A percentile compares a stretch with the other conserved stretches of the same genome.
These are phyloP conservation scores for Podaxis sp. DNA, from an alignment of 768 basidiomycete species.

Conservation along the genomic window DNA sequence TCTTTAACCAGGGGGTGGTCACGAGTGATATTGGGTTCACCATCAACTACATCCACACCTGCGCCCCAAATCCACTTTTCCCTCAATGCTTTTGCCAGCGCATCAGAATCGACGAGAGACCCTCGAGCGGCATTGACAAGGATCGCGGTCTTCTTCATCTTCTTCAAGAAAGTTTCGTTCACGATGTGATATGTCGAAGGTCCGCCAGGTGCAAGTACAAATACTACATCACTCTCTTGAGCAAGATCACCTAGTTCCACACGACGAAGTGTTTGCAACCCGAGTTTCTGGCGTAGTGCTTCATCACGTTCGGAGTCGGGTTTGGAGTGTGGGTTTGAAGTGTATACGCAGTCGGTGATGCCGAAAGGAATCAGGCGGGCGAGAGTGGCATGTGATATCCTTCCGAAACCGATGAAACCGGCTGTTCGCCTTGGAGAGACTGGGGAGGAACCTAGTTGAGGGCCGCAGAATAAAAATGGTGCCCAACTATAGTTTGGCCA, in stretches of 20 bases:
- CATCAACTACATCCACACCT: slow-evolving; percentile 91
- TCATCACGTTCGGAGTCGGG: slow-evolving; percentile 41
- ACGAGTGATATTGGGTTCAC: slow-evolving; percentile 73
- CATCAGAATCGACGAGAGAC: slow-evolving; percentile 86
- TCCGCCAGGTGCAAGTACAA: slow-evolving; percentile 81
- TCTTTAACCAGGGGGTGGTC: slow-evolving; percentile 84
- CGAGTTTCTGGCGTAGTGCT: slow-evolving; percentile 29
- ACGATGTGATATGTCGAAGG: slow-evolving; percentile 71
- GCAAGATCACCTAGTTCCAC: slow-evolving; percentile 73
- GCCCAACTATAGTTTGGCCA: slow-evolving; percentile 83
- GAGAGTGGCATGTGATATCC: slow-evolving; percentile 87
- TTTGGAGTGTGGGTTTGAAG: slow-evolving; percentile 54
- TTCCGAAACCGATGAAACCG: slow-evolving; percentile 94
- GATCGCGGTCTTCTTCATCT: slow-evolving; percentile 85
- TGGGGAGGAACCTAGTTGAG: slow-evolving; percentile 62
- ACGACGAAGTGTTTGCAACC: slow-evolving; percentile 45
- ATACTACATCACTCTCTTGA: slow-evolving; percentile 75
- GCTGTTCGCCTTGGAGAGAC: slow-evolving; percentile 60
- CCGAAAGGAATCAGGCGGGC: slow-evolving; percentile 82
- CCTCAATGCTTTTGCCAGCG: slow-evolving; percentile 75
- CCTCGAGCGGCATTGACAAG: slow-evolving; percentile 88
- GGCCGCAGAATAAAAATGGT: slow-evolving; percentile 85
- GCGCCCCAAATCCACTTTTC: slow-evolving; percentile 89
- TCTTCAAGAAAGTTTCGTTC: slow-evolving; percentile 64
- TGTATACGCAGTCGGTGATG: slow-evolving; percentile 71